Base-by-base conservation (phyloP, 2,329 filamentous ascomycete genomes). In the Pyrenophora seminiperda region DNA sequence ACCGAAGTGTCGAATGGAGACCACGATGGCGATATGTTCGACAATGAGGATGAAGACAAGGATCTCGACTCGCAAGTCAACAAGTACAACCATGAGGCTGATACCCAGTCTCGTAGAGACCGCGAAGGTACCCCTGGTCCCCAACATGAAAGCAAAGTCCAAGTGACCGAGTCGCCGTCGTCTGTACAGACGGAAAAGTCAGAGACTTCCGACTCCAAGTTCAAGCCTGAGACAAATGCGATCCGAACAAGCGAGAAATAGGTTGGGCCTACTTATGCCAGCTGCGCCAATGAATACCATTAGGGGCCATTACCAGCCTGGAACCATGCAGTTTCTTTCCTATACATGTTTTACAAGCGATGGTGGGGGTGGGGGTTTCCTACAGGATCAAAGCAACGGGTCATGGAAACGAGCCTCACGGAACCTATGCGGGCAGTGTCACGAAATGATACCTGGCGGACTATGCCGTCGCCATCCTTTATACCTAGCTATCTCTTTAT, bases 21-120 rank as follows among this genome's bases (percentile, higher is more conserved):
- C 72, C 87, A 91, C 75, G 91, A 97, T 70, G 86, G 89, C 59
- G 91, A 96, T 67, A 93, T 96, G 87, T 96, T 97, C 76, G 91
- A 97, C 74, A 87, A 91, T 66, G 88, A 91, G 71, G 90, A 95
- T 69, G 83, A 86, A 65, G 90, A 95, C 69, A 90, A 90, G 73
- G 91, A 96, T 70, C 81, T 92, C 58, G 87, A 84, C 59, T 92
- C 88, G 73, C 91, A 96, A 77, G 89, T 94, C 54, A 83, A 84
- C 70, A 92, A 90, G 77, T 79, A 78, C 51, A 54, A 53, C 50
- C 59, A 61, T 30, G 59, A 67, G 39, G 54, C 65, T n/a, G 66
- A 61, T 27, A 56, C 55, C 36, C 52, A 47, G 36, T 47, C 56
- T 11, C 58, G 55, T 7, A 60, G 55, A 22, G 54, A 60, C 19